phyloP scores from a whole-genome alignment of 106 monocot genomes.

The Agapanthus africanus region DNA sequence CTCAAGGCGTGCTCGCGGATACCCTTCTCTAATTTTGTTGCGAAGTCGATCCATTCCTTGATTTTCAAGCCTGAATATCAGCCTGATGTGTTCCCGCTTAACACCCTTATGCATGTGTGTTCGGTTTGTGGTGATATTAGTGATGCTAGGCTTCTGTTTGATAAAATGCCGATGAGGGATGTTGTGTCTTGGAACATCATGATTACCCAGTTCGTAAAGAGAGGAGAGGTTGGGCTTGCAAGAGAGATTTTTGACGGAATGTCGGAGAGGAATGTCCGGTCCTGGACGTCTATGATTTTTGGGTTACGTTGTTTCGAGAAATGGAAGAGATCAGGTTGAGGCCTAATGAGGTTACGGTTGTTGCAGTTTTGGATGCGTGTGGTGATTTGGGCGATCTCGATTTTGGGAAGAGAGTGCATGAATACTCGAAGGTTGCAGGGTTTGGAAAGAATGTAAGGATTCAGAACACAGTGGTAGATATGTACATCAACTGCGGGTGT shows the following conservation, averaged over 20 bases:
- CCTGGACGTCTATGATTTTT: conserved; percentile 62
- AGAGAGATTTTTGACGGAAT: conserved; percentile 37
- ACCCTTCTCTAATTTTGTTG: conserved; percentile 11
- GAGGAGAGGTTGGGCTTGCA: conserved; percentile 34
- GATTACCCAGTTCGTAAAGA: conserved; percentile 35
- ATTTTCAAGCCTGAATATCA: conserved; percentile 37
- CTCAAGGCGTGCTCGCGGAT: conserved; percentile 51
- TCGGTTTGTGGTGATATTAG: conserved; percentile 15
- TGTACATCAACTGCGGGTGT: conserved; percentile 77
- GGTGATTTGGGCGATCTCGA: conserved; percentile 44
- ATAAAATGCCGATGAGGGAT: conserved; percentile 45
- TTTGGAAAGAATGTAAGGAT: conserved; percentile 41
- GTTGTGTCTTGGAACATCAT: conserved; percentile 58
- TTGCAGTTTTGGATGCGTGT: conserved; percentile 45
- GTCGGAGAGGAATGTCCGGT: conserved; percentile 41
- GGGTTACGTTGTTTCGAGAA: conserved; percentile 40
- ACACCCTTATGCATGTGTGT: conserved; percentile 54
- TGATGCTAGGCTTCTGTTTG: conserved; percentile 36
- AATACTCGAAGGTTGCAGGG: conserved; percentile 16
- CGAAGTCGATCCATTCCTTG: conserved; percentile 32
- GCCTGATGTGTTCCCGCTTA: conserved; percentile 34
- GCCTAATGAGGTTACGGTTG: conserved; percentile 59
- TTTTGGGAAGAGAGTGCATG: conserved; percentile 42
- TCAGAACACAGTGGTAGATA: conserved; percentile 54
- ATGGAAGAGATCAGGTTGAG: conserved; percentile 36